Percentiles rank a stretch among this genome's conserved stretches.
phyloP scores from a whole-genome alignment of 495 filamentous ascomycete genomes.

The Tuber aestivum region DNA sequence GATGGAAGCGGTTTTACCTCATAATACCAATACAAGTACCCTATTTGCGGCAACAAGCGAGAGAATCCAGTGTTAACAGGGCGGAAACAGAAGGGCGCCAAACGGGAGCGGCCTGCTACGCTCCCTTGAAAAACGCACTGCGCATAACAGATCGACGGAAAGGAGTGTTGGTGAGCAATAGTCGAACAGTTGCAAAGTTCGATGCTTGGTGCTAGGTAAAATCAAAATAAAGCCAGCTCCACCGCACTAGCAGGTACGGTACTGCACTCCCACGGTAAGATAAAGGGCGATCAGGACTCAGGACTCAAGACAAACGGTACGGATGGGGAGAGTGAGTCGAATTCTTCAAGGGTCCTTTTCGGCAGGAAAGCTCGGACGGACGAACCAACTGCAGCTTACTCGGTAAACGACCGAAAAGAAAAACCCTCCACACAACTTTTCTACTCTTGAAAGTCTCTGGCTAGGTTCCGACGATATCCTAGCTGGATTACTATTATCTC shows the following conservation, averaged over 20 bases:
- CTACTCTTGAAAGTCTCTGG: slow-evolving; percentile 11
- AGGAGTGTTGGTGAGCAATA: neutral
- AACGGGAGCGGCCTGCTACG: neutral
- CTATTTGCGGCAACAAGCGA: neutral
- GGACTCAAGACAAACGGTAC: too few species aligned
- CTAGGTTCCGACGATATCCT: neutral
- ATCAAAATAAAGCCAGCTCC: neutral
- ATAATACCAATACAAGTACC: too few species aligned
- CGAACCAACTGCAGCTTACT: slow-evolving; percentile 25
- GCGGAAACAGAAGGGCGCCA: neutral
- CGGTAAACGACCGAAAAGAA: slow-evolving; percentile 26
- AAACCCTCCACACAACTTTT: slow-evolving; percentile 6
- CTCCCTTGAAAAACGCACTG: too few species aligned
- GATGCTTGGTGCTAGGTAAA: neutral
- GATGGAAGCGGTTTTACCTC: neutral
- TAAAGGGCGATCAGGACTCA: neutral
- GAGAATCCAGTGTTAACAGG: neutral
- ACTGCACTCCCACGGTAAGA: neutral
- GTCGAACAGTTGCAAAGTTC: neutral
- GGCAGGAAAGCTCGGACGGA: slow-evolving; percentile 35
- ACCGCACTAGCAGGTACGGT: neutral
- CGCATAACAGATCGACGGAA: neutral
- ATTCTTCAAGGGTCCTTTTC: slow-evolving; percentile 4
- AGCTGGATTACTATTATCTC: too few species aligned
- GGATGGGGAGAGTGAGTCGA: neutral